Evolutionary conservation across 2,329 filamentous ascomycete genomes (phyloP), one percentile per base, ranked within the genome.

Genomic region (Fusarium mundagurra): DNA sequence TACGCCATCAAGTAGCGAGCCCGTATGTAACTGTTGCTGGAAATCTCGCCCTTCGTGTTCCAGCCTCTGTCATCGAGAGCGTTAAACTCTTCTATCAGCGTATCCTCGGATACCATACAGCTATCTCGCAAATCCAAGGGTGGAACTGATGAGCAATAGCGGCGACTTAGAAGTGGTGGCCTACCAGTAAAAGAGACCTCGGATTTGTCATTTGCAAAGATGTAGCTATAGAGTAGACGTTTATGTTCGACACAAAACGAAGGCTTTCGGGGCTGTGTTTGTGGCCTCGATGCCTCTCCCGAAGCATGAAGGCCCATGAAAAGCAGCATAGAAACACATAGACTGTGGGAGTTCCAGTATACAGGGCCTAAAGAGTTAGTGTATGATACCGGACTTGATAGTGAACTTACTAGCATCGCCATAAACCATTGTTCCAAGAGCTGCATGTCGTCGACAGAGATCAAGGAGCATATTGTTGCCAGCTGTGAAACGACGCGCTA

Each of bases 121-220:
- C 85, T 82, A 61, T 90, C 88, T 11, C 80, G 82, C 0, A 92
- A 76, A 73, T 91, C 90, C 0, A 91, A 80, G 0, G 89, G 89
- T 7, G 86, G 77, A 10, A 88, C 86, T 6, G 89, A 85, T 14
- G 85, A 84, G 55, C 85, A 87, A 72, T 90, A 91, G 4, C 87
- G 84, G 31, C 88, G 84, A 16, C 84, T 84, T 8, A 90, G 76
- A 9, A 86, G 78, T 0, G 89, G 89, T 2, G 89, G 90, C 5
- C 88, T 81, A 1, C 89, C 89, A 8, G 86, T 85, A 51, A 90
- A 89, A 0, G 86, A 83, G 0, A 87, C 84, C 4, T 83, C 81
- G 14, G 84, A 84, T 61, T 90, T 89, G 76, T 91, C 89, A 18
- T 83, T 76, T 44, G 78, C 80, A 66, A 85, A 86, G 20, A 85